A percentile compares a stretch with the other conserved stretches of the same genome.
These are phyloP conservation scores for Lantana camara DNA, from an alignment of 257 asterid genomes.

Conservation along the genomic window DNA sequence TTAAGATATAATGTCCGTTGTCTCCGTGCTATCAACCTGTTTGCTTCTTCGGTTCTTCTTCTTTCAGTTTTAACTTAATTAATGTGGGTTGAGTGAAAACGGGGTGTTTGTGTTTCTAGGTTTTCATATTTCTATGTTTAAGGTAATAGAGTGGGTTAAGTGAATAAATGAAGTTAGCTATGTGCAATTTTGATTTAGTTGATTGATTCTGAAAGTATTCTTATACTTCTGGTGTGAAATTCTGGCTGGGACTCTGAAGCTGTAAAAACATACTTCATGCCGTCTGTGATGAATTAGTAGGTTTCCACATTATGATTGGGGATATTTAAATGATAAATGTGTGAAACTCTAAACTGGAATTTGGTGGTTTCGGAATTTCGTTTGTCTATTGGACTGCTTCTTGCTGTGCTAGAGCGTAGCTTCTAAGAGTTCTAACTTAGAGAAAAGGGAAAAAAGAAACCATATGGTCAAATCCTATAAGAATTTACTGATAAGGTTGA, in stretches of 20 bases:
- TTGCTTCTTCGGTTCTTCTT: background rate
- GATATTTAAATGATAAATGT: background rate
- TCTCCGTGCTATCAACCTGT: background rate
- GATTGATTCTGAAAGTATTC: background rate
- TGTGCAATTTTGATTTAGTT: background rate
- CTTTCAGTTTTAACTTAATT: background rate
- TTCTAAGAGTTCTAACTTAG: background rate
- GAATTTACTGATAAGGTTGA: too few species aligned
- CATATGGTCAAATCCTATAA: too few species aligned
- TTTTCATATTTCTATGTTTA: background rate
- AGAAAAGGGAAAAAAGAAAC: background rate
- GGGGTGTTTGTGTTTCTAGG: background rate
- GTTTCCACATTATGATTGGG: conserved; percentile 1
- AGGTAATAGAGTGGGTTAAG: background rate
- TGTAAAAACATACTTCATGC: background rate
- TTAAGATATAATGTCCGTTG: background rate
- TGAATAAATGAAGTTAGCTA: background rate
- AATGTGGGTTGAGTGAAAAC: background rate
- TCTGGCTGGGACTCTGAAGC: background rate
- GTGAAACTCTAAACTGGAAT: background rate
- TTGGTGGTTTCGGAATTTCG: background rate
- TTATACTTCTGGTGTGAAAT: background rate
- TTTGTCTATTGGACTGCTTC: background rate
- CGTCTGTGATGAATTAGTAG: too few species aligned
- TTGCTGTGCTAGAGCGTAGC: background rate